Percentiles rank a stretch among this genome's conserved stretches.
These are phyloP conservation scores for Nannochloropsis salina DNA, from an alignment of 108 stramenopile species.

Conservation along the genomic window DNA sequence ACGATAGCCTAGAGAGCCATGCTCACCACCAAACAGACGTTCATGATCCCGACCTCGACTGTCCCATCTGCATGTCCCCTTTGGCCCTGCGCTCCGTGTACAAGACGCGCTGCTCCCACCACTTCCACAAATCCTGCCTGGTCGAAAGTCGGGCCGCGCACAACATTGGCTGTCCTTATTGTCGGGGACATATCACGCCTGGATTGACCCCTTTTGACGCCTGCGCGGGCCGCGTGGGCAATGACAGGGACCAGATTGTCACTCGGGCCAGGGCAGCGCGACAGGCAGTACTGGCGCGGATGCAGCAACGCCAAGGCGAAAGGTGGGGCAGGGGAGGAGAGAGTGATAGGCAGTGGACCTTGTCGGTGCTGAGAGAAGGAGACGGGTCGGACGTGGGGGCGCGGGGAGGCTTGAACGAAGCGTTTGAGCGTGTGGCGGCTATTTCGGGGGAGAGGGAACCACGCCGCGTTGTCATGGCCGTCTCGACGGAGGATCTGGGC, in stretches of 20 bases:
- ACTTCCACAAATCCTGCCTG: not conserved
- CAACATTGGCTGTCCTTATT: not conserved
- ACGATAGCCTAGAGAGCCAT: too few relatives aligned
- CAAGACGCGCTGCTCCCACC: not conserved
- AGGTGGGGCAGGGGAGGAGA: not conserved
- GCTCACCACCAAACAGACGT: not conserved
- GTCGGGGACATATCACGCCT: not conserved
- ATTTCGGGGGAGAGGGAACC: not conserved
- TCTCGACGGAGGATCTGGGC: not conserved
- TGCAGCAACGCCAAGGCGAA: not conserved
- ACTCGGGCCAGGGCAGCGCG: not conserved
- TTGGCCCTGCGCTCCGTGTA: not conserved
- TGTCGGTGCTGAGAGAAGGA: not conserved
- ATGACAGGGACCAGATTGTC: slow-evolving; percentile 12
- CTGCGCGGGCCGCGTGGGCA: not conserved
- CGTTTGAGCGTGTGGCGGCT: not conserved
- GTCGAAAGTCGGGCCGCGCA: not conserved
- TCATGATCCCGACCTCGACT: not conserved
- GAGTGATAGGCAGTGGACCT: not conserved
- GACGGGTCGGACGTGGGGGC: not conserved
- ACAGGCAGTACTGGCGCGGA: slow-evolving; percentile 13
- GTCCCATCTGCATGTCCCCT: slow-evolving; percentile 11
- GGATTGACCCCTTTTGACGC: not conserved
- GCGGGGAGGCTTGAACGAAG: not conserved
- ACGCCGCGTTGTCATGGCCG: not conserved